Conservation (phyloP, 2,329 filamentous ascomycete species). For the Fusarium zealandicum region DNA sequence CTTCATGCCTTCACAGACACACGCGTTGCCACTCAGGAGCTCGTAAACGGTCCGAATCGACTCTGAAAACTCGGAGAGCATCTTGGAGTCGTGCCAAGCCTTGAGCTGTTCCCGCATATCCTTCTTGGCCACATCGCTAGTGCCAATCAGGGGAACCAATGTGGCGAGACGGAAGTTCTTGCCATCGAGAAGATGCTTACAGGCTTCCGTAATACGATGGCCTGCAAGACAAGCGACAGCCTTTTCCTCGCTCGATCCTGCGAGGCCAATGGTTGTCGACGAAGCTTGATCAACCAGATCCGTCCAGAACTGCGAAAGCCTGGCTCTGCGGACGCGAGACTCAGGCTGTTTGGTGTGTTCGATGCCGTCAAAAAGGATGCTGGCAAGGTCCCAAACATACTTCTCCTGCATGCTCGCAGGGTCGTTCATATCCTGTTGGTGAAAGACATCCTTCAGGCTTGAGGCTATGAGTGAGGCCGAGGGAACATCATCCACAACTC, state of each 20-base stretch:
- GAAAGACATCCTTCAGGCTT: conserved; percentile 50
- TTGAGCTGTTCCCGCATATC: conserved; percentile 83
- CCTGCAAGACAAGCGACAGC: conserved; percentile 82
- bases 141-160: conserved; percentile 81
- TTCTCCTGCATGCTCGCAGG: conserved; percentile 68
- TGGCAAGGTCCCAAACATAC: conserved; percentile 83
- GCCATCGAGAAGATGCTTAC: conserved; percentile 76
- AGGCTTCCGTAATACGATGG: conserved; percentile 82
- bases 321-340: conserved; percentile 61
- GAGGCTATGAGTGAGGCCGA: conserved; percentile 56
- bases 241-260: conserved; percentile 77
- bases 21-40: conserved; percentile 86
- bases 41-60: conserved; percentile 88
- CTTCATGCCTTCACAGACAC: conserved; percentile 79
- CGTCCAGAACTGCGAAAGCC: conserved; percentile 72
- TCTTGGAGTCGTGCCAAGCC: conserved; percentile 82
- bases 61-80: conserved; percentile 86
- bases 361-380: conserved; percentile 83
- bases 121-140: conserved; percentile 70
- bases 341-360: conserved; percentile 51
- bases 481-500: conserved; percentile 65
- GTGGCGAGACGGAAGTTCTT: conserved; percentile 86
- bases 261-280: conserved; percentile 62
- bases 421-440: conserved; percentile 51
- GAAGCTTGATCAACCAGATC: conserved; percentile 69